Evolutionary conservation across 1,284 basidiomycete genomes (phyloP), one percentile per base, ranked within the genome.

Genomic region (Microbotryomycetes sp.): DNA sequence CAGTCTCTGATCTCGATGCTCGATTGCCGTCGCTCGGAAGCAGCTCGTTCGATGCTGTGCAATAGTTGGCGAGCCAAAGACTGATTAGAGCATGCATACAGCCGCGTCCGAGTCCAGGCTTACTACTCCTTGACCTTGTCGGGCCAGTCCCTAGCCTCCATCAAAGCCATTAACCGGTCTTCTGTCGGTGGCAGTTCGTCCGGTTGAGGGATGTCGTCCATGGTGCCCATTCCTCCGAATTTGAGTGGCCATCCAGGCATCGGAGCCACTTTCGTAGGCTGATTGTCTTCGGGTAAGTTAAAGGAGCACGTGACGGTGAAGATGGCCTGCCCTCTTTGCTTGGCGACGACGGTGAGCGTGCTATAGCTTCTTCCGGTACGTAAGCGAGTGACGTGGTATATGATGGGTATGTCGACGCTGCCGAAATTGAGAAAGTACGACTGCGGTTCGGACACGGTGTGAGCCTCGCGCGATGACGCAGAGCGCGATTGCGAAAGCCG

Each of bases 271-370:
- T 56, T 58, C 24, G 54, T 59, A 27, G 66, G 70, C 71, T 89
- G 87, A 78, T 81, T 82, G 1, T 83, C 83, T 73, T 92, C 88
- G 1, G 88, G 87, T 45, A 81, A 78, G 64, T 91, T 86, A 78
- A 91, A 96, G 1, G 89, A 93, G 72, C 88, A 91, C 63, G 89
- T 77, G 74, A 94, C 80, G 59, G 88, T 81, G 75, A 94, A 96
- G 66, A 96, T 83, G 48, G 82, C 81, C 51, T 79, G 79, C 45
- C 88, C 89, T 53, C 83, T 82, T 74, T 97, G 92, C 31, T 80
- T 78, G 1, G 86, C 87, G 72, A 84, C 84, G 63, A 92, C 88
- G 4, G 84, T 79, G 56, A 84, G 84, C 23, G 88, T 86, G 46
- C 80, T 77, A 72, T 89, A 90, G 21, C 85, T 41, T 11, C 35